Base-by-base conservation (phyloP, 2,329 filamentous ascomycete genomes). In the Colletotrichum shisoi region DNA sequence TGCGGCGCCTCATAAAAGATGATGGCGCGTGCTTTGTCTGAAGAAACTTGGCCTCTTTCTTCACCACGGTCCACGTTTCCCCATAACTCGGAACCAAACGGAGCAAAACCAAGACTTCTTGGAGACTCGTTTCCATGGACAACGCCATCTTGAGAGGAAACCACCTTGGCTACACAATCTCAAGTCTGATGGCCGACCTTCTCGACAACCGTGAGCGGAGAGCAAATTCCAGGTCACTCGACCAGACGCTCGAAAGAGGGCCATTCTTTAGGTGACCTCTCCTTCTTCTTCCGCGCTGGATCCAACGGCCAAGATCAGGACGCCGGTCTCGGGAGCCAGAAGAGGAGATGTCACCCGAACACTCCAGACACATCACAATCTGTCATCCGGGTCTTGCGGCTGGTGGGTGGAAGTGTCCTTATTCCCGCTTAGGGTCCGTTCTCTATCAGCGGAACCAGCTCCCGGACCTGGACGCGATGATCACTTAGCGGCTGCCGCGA, bases 381-480 rank as follows among this genome's bases (percentile, higher is more conserved):
- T 7, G 51, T n/a, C 58, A 62, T 39, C 40, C 6, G 13, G 17
- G 45, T 19, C 11, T n/a, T 48, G 31, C 45, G 42, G 31, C 52
- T 57, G 51, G 39, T 34, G 54, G 27, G 39, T 21, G 42, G 27
- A 48, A 52, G 24, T 9, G 11, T 39, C 27, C 37, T 63, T 49
- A 49, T 67, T 59, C 24, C 31, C 53, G 60, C 34, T 31, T 21
- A 34, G 24, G 49, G 46, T 39, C 42, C 42, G 53, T 59, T 15
- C 54, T 49, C 48, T 45, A n/a, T 56, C 61, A 56, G 61, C 64
- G 61, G 54, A 64, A 48, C 51, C 63, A 9, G 31, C 39, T n/a
- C 4, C 51, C 27, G 42, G 9, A 9, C 24, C 12, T 2, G 42
- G 8, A 39, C 51, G 61, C 61, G 42, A 51, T 44, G 48, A 59